Base-by-base conservation (phyloP, 495 filamentous ascomycete genomes). In the Parathielavia appendiculata region DNA sequence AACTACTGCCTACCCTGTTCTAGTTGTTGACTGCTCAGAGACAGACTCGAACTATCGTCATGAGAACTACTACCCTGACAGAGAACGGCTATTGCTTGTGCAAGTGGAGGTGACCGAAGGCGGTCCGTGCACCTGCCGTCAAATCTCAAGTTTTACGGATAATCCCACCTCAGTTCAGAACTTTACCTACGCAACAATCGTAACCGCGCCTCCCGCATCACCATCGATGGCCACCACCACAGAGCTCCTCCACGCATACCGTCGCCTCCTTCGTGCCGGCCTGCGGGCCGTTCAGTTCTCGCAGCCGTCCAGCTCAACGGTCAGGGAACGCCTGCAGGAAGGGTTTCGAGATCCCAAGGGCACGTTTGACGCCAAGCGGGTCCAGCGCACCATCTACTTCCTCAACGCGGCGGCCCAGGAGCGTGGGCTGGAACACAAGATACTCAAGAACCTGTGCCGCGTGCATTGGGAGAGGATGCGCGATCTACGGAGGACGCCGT, bases 221-320 rank as follows among this genome's bases (percentile, higher is more conserved):
- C 2, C 26, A 6, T 6, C 26, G 47, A 49, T 59, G 61, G 4
- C 54, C 32, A 11, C 58, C 43, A 5, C 41, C 20, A 26, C 63
- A 26, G 72, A 83, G 14, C 68, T 96, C 47, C 63, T 90, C 43
- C 76, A 83, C 65, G 85, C 91, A 43, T 98, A 98, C 73, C 86
- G 93, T 54, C 76, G 83, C 38, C 78, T 98, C 40, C 88, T 87
- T 63, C 85, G 87, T 44, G 81, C 82, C 14, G 79, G 81, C 14
- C 80, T 97, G 14, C 86, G 83, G 43, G 91, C 89, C 2, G 80
- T 96, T 34, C 86, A 89, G 56, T 93, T 88, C 74, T 83, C 92
- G 0, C 81, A 81, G 46, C 93, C 95, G 1, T 77, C 85, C 23
- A 87, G 90, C 53, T 85, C 82, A 74, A 78, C 82, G 1, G 67